These are phyloP conservation scores for Capsicum pubescens DNA, from an alignment of 257 asterid genomes.

Conservation along the genomic window DNA sequence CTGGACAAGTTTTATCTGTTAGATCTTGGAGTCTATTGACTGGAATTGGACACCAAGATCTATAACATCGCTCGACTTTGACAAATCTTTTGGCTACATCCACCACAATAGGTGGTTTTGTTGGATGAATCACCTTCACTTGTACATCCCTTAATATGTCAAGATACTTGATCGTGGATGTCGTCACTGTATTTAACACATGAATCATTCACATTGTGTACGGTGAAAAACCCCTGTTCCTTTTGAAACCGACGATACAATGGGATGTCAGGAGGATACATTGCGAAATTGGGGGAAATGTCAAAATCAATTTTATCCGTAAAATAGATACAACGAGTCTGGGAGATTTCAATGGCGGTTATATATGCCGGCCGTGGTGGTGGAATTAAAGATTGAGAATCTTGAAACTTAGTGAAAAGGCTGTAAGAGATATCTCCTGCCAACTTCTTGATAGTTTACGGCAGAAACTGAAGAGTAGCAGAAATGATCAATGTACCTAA, in stretches of 20 bases:
- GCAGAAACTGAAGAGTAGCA: constrained; percentile 4
- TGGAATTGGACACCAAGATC: background rate
- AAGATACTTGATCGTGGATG: background rate
- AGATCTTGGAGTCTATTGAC: background rate
- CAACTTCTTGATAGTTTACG: background rate
- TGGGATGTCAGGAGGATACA: background rate
- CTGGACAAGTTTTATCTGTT: background rate
- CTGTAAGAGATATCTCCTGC: background rate
- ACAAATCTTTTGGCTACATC: background rate
- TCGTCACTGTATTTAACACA: background rate
- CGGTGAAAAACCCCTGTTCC: background rate
- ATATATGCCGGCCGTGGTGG: background rate
- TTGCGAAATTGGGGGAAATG: background rate
- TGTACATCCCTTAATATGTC: background rate
- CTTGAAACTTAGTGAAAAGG: constrained; percentile 5
- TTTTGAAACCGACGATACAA: background rate
- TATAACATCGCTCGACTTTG: background rate
- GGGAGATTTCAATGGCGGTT: background rate
- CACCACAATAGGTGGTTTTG: background rate
- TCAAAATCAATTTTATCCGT: background rate
- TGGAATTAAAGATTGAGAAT: background rate
- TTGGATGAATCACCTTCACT: background rate
- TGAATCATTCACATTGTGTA: background rate
- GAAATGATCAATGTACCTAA: background rate
- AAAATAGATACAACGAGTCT: background rate